Base-by-base conservation (phyloP, 257 asterid genomes). In the Przewalskia tangutica region DNA sequence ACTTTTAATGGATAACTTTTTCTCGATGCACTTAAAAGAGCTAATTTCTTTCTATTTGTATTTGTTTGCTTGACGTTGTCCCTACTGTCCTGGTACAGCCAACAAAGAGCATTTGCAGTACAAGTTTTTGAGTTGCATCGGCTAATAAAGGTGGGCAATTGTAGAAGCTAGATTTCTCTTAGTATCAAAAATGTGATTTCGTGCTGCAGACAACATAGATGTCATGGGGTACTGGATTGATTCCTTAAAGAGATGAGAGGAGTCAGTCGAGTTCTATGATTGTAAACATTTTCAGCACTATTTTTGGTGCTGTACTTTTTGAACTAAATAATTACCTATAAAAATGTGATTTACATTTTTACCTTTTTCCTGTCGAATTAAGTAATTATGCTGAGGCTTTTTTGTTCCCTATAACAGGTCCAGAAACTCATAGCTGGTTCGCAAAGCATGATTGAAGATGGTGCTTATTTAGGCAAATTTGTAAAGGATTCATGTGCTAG, bases 351-450 rank as follows among this genome's bases (percentile, higher is more conserved):
- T 38, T 38, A 38, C 5, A 3, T 38, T 18, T 5, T 56, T 56
- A 17, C 36, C 3, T 6, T 16, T n/a, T 18, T 78, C 42, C 10
- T 5, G 12, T 32, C 16, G 77, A n/a, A 77, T 54, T 17, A 46
- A 60, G 78, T 44, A 38, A 55, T 78, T 51, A 36, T 18, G 1
- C 54, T 78, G 53, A 58, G 5, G n/a, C 71, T 56, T n/a, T 68
- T 68, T 34, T 68, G 4, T 11, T 18, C 10, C 48, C 48, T 68
- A 8, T 82, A 62, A 81, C 88, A 93, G 98, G 98, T 95, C 40
- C 98, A 95, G 83, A 92, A 79, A 86, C 77, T 89, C 84, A 89
- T 94, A 23, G 94, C 97, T 44, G 89, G 89, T 3, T 89, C 92
- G 0, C 97, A 95, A 9, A 86, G 91, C 82, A 38, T 91, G 87